Percentiles rank a stretch among this genome's conserved stretches.
phyloP scores from a whole-genome alignment of 805 yeast species.

The Ogataea parapolymorpha region DNA sequence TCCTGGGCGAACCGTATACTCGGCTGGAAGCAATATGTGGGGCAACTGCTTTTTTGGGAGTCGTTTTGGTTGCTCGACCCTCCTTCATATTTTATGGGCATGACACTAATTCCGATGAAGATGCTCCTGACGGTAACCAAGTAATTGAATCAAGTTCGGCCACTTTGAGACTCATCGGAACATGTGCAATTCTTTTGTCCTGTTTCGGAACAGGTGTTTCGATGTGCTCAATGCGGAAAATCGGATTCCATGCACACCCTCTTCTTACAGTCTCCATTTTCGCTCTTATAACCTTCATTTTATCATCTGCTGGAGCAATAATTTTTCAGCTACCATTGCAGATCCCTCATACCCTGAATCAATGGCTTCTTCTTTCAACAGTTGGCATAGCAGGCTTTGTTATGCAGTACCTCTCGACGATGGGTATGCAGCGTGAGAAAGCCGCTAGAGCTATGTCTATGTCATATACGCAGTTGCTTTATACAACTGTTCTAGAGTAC shows the following conservation, averaged over 20 bases:
- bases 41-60: slow-evolving; percentile 66
- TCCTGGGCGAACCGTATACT: slow-evolving; percentile 66
- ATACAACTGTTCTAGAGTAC: slow-evolving; percentile 74
- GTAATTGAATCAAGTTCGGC: slow-evolving; percentile 50
- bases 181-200: slow-evolving; percentile 60
- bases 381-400: slow-evolving; percentile 78
- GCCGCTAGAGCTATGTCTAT: slow-evolving; percentile 77
- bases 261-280: slow-evolving; percentile 74
- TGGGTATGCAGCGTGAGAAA: slow-evolving; percentile 77
- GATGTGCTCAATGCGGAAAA: slow-evolving; percentile 65
- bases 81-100: slow-evolving; percentile 48
- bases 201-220: slow-evolving; percentile 69
- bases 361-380: slow-evolving; percentile 60
- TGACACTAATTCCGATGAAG: no score
- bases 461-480: slow-evolving; percentile 72
- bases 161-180: slow-evolving; percentile 54
- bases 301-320: slow-evolving; percentile 51
- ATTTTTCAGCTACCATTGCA: slow-evolving; percentile 51
- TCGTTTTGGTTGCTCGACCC: slow-evolving; percentile 78
- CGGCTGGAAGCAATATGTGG: slow-evolving; percentile 68
- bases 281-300: slow-evolving; percentile 55
- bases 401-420: slow-evolving; percentile 75
- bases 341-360: slow-evolving; percentile 55
- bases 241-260: slow-evolving; percentile 80
- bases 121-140: no score